Conservation (phyloP, 768 basidiomycete species). For the Tylopilus felleus region DNA sequence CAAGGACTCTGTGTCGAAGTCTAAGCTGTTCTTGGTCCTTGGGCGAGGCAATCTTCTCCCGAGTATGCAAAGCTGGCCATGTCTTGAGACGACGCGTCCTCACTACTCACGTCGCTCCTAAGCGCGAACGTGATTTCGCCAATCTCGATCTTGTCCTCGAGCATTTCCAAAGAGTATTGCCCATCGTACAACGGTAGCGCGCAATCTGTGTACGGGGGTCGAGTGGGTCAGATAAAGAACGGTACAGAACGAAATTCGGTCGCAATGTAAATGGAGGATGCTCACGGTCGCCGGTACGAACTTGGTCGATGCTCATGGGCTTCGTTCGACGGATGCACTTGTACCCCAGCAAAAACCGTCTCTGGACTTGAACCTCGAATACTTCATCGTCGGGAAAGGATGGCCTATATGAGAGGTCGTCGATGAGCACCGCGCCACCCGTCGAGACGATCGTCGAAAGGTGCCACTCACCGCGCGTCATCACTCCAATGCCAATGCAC, state of each 20-base stretch:
- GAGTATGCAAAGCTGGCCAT: not conserved
- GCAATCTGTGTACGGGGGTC: constrained; percentile 12
- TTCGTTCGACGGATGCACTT: constrained; percentile 27
- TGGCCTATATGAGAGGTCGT: constrained; percentile 8
- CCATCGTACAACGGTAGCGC: constrained; percentile 22
- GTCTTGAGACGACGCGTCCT: not conserved
- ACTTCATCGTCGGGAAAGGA: constrained; percentile 12
- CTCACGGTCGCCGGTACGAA: constrained; percentile 21
- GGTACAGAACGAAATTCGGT: not conserved
- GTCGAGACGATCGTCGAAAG: not conserved
- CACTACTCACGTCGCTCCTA: not conserved
- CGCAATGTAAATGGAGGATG: not conserved
- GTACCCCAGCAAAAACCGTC: constrained; percentile 19
- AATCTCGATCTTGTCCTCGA: constrained; percentile 17
- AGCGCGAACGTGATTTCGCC: constrained; percentile 24
- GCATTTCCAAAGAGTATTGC: constrained; percentile 3
- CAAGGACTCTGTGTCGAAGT: not conserved
- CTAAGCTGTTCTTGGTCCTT: not conserved
- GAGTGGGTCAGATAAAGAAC: not conserved
- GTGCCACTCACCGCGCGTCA: constrained; percentile 12
- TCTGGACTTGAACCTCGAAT: constrained; percentile 22
- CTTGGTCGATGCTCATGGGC: constrained; percentile 18
- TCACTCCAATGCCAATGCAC: constrained; percentile 17
- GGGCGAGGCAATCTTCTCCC: not conserved
- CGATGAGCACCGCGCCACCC: not conserved